Conservation (phyloP, 2,329 filamentous ascomycete species). For the Fusarium buxicola region DNA sequence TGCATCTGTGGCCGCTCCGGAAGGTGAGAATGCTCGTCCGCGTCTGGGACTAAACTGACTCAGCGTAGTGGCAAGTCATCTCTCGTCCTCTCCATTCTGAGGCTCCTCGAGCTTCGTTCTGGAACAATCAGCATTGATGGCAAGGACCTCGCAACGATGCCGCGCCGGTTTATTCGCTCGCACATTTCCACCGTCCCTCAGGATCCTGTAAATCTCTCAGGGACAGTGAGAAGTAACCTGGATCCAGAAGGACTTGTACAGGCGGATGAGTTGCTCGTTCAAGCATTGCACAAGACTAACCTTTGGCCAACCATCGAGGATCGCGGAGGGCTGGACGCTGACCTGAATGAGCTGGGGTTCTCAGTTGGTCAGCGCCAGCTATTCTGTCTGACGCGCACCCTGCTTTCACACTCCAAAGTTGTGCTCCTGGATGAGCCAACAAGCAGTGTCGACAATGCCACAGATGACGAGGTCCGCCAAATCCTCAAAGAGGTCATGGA, state of each 20-base stretch:
- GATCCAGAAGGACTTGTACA: slow-evolving; percentile 52
- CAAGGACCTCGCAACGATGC: slow-evolving; percentile 54
- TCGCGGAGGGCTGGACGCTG: slow-evolving; percentile 52
- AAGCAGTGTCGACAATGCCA: slow-evolving; percentile 47
- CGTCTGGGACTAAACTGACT: not conserved
- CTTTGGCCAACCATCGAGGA: slow-evolving; percentile 55
- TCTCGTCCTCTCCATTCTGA: slow-evolving; percentile 59
- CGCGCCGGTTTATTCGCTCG: slow-evolving; percentile 57
- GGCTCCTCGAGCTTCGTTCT: slow-evolving; percentile 57
- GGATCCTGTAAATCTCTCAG: slow-evolving; percentile 59
- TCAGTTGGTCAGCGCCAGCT: slow-evolving; percentile 61
- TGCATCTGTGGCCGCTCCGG: slow-evolving; percentile 65
- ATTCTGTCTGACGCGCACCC: slow-evolving; percentile 60
- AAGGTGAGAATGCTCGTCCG: not conserved
- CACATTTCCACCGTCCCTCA: slow-evolving; percentile 61
- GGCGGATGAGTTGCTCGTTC: slow-evolving; percentile 54
- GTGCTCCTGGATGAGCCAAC: slow-evolving; percentile 50
- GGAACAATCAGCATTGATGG: slow-evolving; percentile 57
- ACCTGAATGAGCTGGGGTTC: slow-evolving; percentile 49
- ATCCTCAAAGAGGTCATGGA: slow-evolving; percentile 39
- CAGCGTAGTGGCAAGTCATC: slow-evolving; percentile 61
- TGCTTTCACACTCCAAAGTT: slow-evolving; percentile 50
- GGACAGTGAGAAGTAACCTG: slow-evolving; percentile 60
- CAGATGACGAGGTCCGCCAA: slow-evolving; percentile 43
- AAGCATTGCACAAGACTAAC: slow-evolving; percentile 57